Percentiles rank a stretch among this genome's conserved stretches.
phyloP scores from a whole-genome alignment of 345 rosid genomes.

The Salix viminalis region DNA sequence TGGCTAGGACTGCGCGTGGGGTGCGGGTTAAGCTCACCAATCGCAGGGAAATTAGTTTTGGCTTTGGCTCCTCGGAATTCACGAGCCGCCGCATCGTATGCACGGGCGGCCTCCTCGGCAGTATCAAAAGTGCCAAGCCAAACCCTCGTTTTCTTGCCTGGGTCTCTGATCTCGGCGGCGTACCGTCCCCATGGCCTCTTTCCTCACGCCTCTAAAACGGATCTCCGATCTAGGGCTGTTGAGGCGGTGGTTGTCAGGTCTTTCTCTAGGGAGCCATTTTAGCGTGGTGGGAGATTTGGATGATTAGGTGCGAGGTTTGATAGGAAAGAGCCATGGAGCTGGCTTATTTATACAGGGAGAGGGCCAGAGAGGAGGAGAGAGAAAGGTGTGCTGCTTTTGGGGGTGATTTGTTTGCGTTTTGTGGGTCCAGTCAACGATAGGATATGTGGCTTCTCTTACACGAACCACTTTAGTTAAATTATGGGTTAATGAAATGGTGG shows the following conservation, averaged over 20 bases:
- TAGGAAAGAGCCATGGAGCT: not conserved
- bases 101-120: slow-evolving; percentile 90
- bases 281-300: too few species aligned
- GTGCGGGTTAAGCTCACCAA: slow-evolving; percentile 28
- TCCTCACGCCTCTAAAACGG: slow-evolving; percentile 84
- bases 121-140: slow-evolving; percentile 96
- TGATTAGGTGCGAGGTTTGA: not conserved
- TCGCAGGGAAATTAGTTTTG: slow-evolving; percentile 64
- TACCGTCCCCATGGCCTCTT: slow-evolving; percentile 96
- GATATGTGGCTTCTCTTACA: slow-evolving; percentile 47
- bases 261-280: slow-evolving; percentile 54
- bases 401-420: slow-evolving; percentile 13
- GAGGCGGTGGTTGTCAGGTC: slow-evolving; percentile 17
- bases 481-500: slow-evolving; percentile 15
- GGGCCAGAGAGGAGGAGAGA: not conserved
- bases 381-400: slow-evolving; percentile 52
- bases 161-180: slow-evolving; percentile 97
- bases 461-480: slow-evolving; percentile 6
- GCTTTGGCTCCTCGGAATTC: slow-evolving; percentile 83
- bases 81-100: slow-evolving; percentile 81
- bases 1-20: slow-evolving; percentile 64
- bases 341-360: not conserved
- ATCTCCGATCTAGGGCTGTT: slow-evolving; percentile 39
- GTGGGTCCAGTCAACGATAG: slow-evolving; percentile 45
- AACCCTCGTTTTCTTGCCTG: slow-evolving; percentile 81